These are phyloP conservation scores for Torulaspora delbrueckii DNA, from an alignment of 805 yeast species.

Conservation along the genomic window DNA sequence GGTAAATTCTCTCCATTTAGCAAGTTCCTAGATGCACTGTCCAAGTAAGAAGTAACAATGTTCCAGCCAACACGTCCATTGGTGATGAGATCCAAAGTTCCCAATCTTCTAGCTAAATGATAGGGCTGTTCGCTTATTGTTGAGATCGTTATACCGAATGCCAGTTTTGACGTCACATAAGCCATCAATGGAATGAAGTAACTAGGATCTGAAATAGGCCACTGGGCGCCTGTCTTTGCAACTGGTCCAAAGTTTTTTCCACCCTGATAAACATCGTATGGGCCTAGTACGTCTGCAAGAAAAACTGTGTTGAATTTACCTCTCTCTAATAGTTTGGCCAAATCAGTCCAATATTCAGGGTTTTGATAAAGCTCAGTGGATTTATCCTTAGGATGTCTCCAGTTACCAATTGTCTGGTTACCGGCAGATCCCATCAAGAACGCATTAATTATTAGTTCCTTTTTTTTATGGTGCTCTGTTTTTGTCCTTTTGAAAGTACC, in stretches of 20 bases:
- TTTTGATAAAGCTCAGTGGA: constrained; percentile 20
- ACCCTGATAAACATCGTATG: constrained; percentile 41
- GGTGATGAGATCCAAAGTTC: constrained; percentile 42
- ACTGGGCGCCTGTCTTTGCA: constrained; percentile 34
- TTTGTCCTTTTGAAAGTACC: constrained; percentile 3
- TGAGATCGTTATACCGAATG: constrained; percentile 41
- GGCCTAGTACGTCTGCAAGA: constrained; percentile 40
- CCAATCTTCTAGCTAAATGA: constrained; percentile 41
- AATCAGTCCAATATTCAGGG: constrained; percentile 37
- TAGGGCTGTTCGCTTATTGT: constrained; percentile 43
- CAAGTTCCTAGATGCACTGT: constrained; percentile 40
- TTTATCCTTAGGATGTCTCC: constrained; percentile 17
- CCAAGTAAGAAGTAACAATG: constrained; percentile 43
- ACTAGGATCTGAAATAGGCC: constrained; percentile 40
- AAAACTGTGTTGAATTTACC: constrained; percentile 39
- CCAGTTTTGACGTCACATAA: constrained; percentile 38
- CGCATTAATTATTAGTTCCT: constrained; percentile 35
- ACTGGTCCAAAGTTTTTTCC: constrained; percentile 37
- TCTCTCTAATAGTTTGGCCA: constrained; percentile 36
- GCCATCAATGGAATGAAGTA: constrained; percentile 41
- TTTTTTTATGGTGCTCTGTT: constrained; percentile 9
- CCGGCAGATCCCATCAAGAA: constrained; percentile 36
- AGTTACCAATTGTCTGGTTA: constrained; percentile 16
- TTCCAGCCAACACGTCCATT: constrained; percentile 46
- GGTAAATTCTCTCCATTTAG: constrained; percentile 38